Evolutionary conservation across 2,329 filamentous ascomycete genomes (phyloP).

Genomic region (Onygenales sp.): DNA sequence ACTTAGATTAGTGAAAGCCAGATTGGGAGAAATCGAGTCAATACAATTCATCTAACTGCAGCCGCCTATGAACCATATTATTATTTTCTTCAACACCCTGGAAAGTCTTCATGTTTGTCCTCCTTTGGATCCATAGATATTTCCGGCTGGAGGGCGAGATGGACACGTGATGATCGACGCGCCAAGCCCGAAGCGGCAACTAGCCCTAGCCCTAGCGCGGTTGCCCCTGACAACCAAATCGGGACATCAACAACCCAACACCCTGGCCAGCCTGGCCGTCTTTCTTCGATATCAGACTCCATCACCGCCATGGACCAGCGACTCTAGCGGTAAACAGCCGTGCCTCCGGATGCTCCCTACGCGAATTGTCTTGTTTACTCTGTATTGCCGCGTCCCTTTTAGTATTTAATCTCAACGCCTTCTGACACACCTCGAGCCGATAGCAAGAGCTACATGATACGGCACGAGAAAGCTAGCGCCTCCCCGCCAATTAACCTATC

Average conservation of each 20-base stretch:
- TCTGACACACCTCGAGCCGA: neutral
- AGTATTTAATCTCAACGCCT: neutral
- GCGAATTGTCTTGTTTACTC: neutral
- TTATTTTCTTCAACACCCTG: no score
- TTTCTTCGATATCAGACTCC: neutral
- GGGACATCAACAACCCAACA: neutral
- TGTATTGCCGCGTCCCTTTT: neutral
- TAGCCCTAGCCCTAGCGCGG: neutral
- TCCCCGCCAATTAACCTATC: neutral
- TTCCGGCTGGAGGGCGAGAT: no score
- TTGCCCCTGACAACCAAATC: neutral
- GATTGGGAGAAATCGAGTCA: no score
- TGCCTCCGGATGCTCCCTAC: neutral
- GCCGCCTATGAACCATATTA: no score
- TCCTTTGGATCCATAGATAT: no score
- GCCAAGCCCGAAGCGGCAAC: neutral
- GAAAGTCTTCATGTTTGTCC: no score
- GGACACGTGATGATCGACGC: no score
- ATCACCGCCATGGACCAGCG: neutral
- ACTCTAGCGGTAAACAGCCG: neutral
- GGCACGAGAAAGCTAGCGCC: neutral
- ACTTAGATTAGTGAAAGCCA: no score
- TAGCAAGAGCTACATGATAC: neutral
- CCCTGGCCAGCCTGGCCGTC: neutral
- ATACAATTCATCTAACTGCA: no score